Base-by-base conservation (phyloP, 2,329 filamentous ascomycete genomes). In the Epichloe sp. region DNA sequence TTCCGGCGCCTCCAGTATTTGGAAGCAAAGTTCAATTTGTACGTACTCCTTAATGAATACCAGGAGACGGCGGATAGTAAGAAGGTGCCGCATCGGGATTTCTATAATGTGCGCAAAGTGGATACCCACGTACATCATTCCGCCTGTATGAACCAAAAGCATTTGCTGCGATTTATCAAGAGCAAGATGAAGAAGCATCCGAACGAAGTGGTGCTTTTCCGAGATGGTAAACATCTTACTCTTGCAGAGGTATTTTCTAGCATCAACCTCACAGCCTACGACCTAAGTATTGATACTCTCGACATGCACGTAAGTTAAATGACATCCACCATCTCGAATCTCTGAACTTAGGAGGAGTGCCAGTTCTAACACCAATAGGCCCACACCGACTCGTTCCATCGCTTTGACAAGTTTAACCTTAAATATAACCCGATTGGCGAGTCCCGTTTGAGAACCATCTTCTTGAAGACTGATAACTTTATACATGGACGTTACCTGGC, bases 161-260 rank as follows among this genome's bases (percentile, higher is more conserved):
- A 98, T 76, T 72, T 98, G 52, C 74, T 98, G 54, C 88, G 93
- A 50, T 98, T 98, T 69, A 98, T 98, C 74, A 98, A 98, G 71
- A 95, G 89, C 70, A 98, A 98, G 71, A 96, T 98, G 88, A 97
- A 96, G 78, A 98, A 95, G 68, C 93, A 80, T 17, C 89, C 90
- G 0, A 87, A 97, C 61, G 93, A 98, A 70, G 82, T 93, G 35
- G 93, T 98, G 6, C 78, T 98, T 44, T 94, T 83, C 67, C 80
- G 93, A 63, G 93, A 98, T 66, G 91, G 86, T 53, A 95, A 91
- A 67, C 82, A 95, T 67, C 74, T 98, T 59, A 97, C 93, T 0
- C 71, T 98, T 53, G 82, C 81, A 52, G 88, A 98, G 68, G 93
- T 98, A 1, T 98, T 98, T 67, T 85, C 95, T 61, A 95, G 89